Evolutionary conservation across 148 eudicot species (phyloP).

Genomic region (Spergularia marina): DNA sequence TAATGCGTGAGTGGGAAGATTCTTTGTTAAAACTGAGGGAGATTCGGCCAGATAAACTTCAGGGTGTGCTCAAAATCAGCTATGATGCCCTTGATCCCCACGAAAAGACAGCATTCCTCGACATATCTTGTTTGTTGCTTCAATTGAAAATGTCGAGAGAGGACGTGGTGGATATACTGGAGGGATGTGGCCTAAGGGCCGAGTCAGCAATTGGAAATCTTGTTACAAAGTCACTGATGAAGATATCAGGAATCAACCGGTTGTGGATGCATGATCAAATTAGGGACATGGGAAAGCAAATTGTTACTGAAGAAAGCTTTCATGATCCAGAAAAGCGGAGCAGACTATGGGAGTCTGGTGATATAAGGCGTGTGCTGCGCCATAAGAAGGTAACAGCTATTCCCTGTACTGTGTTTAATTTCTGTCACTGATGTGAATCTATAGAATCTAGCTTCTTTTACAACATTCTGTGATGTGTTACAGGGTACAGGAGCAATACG

Average conservation of each 20-base stretch:
- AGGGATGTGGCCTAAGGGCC: constrained; percentile 49
- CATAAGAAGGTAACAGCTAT: constrained; percentile 32
- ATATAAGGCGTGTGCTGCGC: constrained; percentile 32
- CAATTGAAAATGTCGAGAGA: constrained; percentile 35
- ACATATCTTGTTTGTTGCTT: constrained; percentile 58
- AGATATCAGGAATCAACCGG: constrained; percentile 22
- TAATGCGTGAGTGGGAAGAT: constrained; percentile 46
- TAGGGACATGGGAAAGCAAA: constrained; percentile 71
- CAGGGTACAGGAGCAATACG: constrained; percentile 41
- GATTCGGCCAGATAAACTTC: constrained; percentile 40
- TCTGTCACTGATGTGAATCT: not conserved
- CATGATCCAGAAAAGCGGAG: constrained; percentile 39
- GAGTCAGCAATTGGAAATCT: constrained; percentile 39
- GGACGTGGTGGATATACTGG: constrained; percentile 39
- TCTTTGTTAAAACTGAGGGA: constrained; percentile 32
- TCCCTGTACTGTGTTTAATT: not conserved
- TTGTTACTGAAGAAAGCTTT: constrained; percentile 35
- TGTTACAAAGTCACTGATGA: constrained; percentile 47
- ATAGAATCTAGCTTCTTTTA: not conserved
- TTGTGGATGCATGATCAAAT: constrained; percentile 76
- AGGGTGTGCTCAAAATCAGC: constrained; percentile 47
- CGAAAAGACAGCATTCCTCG: constrained; percentile 50
- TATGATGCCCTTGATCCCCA: constrained; percentile 46
- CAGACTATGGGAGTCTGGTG: constrained; percentile 52
- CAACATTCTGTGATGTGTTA: not conserved